phyloP scores from a whole-genome alignment of 768 basidiomycete genomes.

The Ramaria sp. region DNA sequence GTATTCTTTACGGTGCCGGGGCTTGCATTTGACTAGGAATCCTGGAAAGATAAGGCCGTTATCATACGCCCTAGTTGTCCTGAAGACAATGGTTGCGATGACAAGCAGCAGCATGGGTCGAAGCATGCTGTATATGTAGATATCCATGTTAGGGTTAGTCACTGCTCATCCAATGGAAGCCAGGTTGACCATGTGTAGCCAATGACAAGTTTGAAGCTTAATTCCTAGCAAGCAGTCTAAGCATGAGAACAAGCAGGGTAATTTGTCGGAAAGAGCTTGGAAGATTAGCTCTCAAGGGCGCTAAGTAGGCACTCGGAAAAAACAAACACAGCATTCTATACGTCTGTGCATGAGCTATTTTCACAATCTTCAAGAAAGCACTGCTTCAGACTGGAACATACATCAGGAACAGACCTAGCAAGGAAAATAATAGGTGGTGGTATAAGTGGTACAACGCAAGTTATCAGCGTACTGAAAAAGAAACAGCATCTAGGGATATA shows the following conservation, averaged over 20 bases:
- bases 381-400: background rate
- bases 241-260: no score
- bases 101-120: background rate
- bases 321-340: no score
- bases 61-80: background rate
- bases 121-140: background rate
- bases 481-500: background rate
- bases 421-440: background rate
- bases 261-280: no score
- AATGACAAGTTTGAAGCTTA: no score
- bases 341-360: no score
- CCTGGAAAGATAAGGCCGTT: background rate
- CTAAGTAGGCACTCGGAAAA: no score
- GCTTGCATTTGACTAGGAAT: background rate
- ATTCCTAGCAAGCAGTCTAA: no score
- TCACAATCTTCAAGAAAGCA: no score
- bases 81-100: background rate
- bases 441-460: background rate
- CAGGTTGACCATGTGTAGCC: no score
- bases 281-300: no score
- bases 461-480: background rate
- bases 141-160: no score
- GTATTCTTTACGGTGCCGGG: background rate
- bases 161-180: no score
- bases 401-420: background rate